Percentiles rank a stretch among this genome's conserved stretches.
Evolutionary conservation across 139 green algal genomes (phyloP).

Genomic region (Ettlia oleoabundans): DNA sequence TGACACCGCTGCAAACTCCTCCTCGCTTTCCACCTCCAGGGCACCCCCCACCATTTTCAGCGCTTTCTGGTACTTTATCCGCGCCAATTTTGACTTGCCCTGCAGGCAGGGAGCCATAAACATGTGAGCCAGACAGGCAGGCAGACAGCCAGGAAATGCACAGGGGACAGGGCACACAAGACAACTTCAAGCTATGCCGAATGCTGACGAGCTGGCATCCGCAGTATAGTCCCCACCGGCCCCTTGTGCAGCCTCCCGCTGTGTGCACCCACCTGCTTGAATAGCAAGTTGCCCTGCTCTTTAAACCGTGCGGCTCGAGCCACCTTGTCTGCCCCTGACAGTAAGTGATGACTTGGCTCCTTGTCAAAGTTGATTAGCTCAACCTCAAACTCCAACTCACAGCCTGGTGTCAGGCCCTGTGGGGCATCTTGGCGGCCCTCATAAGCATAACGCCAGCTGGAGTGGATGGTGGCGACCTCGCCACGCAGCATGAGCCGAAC

Average conservation of each 20-base stretch:
- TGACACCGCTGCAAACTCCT: slow-evolving; percentile 6
- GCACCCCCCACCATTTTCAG: slow-evolving; percentile 35
- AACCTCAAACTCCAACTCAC: slow-evolving; percentile 71
- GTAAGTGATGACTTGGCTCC: slow-evolving; percentile 56
- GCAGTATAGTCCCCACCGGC: no score
- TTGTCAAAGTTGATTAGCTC: slow-evolving; percentile 75
- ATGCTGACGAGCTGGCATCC: no score
- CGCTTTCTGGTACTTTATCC: slow-evolving; percentile 43
- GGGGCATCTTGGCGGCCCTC: slow-evolving; percentile 26
- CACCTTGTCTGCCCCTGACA: slow-evolving; percentile 59
- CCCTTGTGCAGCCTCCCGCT: no score
- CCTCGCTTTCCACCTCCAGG: slow-evolving; percentile 30
- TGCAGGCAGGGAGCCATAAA: background rate
- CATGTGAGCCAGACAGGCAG: background rate
- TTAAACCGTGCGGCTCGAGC: slow-evolving; percentile 54
- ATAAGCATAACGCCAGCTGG: slow-evolving; percentile 28
- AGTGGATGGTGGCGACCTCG: slow-evolving; percentile 60
- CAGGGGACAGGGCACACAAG: no score
- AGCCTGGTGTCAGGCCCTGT: slow-evolving; percentile 14
- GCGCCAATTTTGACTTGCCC: slow-evolving; percentile 26
- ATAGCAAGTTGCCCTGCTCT: slow-evolving; percentile 73
- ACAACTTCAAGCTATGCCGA: no score
- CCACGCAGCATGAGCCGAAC: slow-evolving; percentile 79
- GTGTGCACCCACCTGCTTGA: slow-evolving; percentile 39
- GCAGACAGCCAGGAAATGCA: no score